Conservation (phyloP, 2,329 filamentous ascomycete species). For the Sporothrix schenckii region DNA sequence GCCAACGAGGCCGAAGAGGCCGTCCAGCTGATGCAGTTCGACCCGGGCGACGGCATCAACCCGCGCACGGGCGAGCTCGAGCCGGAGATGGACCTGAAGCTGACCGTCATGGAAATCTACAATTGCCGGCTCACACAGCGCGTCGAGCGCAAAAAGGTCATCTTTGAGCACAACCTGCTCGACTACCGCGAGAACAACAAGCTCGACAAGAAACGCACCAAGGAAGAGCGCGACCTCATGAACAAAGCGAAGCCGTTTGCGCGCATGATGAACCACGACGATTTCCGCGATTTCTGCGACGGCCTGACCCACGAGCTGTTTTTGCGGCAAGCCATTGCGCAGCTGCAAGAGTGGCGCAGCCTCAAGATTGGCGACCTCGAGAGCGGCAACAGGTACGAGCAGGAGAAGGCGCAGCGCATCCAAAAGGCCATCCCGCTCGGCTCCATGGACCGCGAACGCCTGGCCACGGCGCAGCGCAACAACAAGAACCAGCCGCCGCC, state of each 20-base stretch:
- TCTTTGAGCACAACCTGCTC: constrained; percentile 91
- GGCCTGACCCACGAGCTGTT: constrained; percentile 90
- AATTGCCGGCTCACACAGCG: constrained; percentile 87
- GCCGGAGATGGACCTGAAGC: constrained; percentile 94
- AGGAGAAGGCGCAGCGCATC: constrained; percentile 77
- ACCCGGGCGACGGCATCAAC: constrained; percentile 91
- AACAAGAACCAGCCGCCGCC: constrained; percentile 69
- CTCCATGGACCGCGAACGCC: constrained; percentile 77
- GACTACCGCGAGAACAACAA: constrained; percentile 92
- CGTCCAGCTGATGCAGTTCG: constrained; percentile 97
- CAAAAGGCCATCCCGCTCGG: constrained; percentile 73
- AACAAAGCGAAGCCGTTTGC: constrained; percentile 96
- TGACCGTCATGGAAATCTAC: constrained; percentile 98
- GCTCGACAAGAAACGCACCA: constrained; percentile 90
- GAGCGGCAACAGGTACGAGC: constrained; percentile 88
- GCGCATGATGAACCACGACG: constrained; percentile 90
- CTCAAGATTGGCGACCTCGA: constrained; percentile 82
- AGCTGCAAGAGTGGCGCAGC: constrained; percentile 91
- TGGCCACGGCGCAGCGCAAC: constrained; percentile 71
- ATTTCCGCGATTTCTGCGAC: constrained; percentile 84
- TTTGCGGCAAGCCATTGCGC: constrained; percentile 81
- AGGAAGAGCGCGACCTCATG: constrained; percentile 87
- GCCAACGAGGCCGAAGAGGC: constrained; percentile 98
- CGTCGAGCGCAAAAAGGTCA: constrained; percentile 91
- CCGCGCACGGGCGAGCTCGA: constrained; percentile 81